Evolutionary conservation across 1,284 basidiomycete species (phyloP).

Genomic region (Malassezia obtusa): DNA sequence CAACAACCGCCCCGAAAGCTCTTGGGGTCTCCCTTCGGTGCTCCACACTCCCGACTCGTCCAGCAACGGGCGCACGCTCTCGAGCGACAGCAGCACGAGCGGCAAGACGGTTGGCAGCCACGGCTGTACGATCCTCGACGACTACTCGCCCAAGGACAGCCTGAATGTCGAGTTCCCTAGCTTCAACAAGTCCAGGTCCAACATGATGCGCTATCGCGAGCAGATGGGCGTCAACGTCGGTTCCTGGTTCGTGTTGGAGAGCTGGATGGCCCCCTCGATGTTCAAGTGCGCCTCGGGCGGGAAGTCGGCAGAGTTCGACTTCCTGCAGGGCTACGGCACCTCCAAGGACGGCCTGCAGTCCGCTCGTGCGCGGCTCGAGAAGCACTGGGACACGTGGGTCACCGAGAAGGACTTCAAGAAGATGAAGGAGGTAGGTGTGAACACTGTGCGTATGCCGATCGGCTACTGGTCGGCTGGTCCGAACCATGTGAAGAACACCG

Average conservation of each 20-base stretch:
- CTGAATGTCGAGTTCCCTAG: slow-evolving; percentile 28
- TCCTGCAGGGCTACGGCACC: slow-evolving; percentile 53
- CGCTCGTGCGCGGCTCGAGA: slow-evolving; percentile 56
- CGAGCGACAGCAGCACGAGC: not conserved
- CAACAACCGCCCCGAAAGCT: slow-evolving; percentile 6
- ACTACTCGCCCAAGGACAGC: slow-evolving; percentile 32
- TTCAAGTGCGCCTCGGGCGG: slow-evolving; percentile 59
- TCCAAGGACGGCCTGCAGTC: slow-evolving; percentile 51
- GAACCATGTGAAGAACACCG: slow-evolving; percentile 52
- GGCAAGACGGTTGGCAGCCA: slow-evolving; percentile 28
- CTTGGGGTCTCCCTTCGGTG: slow-evolving; percentile 34
- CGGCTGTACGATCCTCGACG: slow-evolving; percentile 30
- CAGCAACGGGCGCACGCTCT: not conserved
- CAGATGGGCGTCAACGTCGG: slow-evolving; percentile 39
- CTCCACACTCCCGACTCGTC: slow-evolving; percentile 19
- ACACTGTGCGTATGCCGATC: slow-evolving; percentile 48
- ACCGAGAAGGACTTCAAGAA: slow-evolving; percentile 51
- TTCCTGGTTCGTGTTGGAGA: slow-evolving; percentile 59
- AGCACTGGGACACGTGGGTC: slow-evolving; percentile 71
- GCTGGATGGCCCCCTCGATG: slow-evolving; percentile 66
- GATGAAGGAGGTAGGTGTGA: slow-evolving; percentile 43
- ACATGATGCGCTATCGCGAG: slow-evolving; percentile 40
- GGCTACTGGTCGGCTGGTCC: slow-evolving; percentile 49
- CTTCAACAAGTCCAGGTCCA: slow-evolving; percentile 39
- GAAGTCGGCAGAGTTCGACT: slow-evolving; percentile 52